Evolutionary conservation across 345 rosid species (phyloP).

Genomic region (Linum usitatissimum): DNA sequence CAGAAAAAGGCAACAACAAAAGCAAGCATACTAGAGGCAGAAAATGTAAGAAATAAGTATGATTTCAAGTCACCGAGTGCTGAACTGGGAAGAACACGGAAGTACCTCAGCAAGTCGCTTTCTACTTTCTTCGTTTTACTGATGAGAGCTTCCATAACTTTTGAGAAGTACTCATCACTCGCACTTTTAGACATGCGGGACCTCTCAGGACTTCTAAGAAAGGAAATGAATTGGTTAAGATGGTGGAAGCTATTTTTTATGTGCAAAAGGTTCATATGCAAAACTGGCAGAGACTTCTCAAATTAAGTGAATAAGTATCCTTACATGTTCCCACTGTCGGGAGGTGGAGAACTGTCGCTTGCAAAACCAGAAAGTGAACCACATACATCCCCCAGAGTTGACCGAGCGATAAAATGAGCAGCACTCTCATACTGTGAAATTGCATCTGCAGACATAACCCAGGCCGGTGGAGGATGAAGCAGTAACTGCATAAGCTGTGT

Average conservation of each 20-base stretch:
- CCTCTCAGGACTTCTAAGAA: slow-evolving; percentile 37
- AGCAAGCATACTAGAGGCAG: too few species aligned
- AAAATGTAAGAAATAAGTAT: neutral
- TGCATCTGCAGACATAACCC: slow-evolving; percentile 43
- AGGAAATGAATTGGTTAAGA: neutral
- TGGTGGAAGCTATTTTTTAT: neutral
- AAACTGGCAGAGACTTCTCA: neutral
- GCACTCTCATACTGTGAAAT: slow-evolving; percentile 40
- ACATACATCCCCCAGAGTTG: slow-evolving; percentile 69
- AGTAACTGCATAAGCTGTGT: slow-evolving; percentile 75
- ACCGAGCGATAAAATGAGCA: slow-evolving; percentile 39
- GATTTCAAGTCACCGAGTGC: neutral
- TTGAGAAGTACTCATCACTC: slow-evolving; percentile 41
- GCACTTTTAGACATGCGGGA: slow-evolving; percentile 27
- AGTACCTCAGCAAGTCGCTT: slow-evolving; percentile 49
- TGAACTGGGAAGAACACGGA: neutral
- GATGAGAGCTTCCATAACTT: slow-evolving; percentile 52
- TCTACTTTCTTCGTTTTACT: slow-evolving; percentile 50
- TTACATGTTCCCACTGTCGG: slow-evolving; percentile 42
- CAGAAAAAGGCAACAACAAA: neutral
- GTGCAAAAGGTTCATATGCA: neutral
- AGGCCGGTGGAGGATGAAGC: slow-evolving; percentile 40
- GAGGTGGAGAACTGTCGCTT: slow-evolving; percentile 21
- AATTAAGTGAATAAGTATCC: slow-evolving; percentile 15
- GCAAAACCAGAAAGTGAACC: slow-evolving; percentile 23